These are phyloP conservation scores for Lasiodiplodia sp. DNA, from an alignment of 2,329 filamentous ascomycete species.

Conservation along the genomic window DNA sequence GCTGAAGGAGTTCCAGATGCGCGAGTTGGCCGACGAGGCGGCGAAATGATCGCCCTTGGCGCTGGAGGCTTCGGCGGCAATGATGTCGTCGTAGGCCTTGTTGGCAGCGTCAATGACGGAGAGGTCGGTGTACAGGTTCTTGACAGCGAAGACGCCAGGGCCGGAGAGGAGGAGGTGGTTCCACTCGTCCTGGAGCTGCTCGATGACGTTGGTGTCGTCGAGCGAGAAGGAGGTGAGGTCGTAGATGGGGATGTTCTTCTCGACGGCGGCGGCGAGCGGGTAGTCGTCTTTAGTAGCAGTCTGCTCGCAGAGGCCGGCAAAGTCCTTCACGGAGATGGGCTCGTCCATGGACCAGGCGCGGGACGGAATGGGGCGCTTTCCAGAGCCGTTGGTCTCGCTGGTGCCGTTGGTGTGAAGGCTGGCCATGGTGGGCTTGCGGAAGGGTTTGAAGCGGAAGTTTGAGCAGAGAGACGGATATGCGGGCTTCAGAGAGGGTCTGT, in stretches of 20 bases:
- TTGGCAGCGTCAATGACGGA: slow-evolving; percentile 57
- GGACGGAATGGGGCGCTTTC: slow-evolving; percentile 32
- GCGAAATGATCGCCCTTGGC: slow-evolving; percentile 69
- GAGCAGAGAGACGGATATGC: background rate
- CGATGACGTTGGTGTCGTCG: slow-evolving; percentile 39
- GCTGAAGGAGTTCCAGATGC: slow-evolving; percentile 72
- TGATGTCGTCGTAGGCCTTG: slow-evolving; percentile 57
- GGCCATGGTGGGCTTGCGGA: background rate
- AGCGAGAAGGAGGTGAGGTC: slow-evolving; percentile 51
- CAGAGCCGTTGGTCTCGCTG: background rate
- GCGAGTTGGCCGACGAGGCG: slow-evolving; percentile 61
- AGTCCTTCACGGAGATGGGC: slow-evolving; percentile 52
- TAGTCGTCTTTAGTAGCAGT: slow-evolving; percentile 51
- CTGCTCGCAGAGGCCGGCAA: slow-evolving; percentile 56
- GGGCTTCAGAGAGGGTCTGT: background rate
- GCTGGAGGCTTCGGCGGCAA: slow-evolving; percentile 51
- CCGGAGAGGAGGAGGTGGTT: slow-evolving; percentile 64
- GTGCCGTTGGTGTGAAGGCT: background rate
- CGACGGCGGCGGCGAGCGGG: slow-evolving; percentile 55
- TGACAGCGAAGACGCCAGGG: slow-evolving; percentile 67
- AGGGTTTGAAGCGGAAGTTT: slow-evolving; percentile 1
- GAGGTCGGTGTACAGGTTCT: slow-evolving; percentile 58
- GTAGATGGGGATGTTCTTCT: slow-evolving; percentile 65
- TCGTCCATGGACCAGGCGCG: slow-evolving; percentile 41
- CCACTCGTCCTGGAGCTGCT: slow-evolving; percentile 66